Percentiles rank a stretch among this genome's conserved stretches.
phyloP scores from a whole-genome alignment of 768 basidiomycete genomes.

The Panaeolus cyanescens region DNA sequence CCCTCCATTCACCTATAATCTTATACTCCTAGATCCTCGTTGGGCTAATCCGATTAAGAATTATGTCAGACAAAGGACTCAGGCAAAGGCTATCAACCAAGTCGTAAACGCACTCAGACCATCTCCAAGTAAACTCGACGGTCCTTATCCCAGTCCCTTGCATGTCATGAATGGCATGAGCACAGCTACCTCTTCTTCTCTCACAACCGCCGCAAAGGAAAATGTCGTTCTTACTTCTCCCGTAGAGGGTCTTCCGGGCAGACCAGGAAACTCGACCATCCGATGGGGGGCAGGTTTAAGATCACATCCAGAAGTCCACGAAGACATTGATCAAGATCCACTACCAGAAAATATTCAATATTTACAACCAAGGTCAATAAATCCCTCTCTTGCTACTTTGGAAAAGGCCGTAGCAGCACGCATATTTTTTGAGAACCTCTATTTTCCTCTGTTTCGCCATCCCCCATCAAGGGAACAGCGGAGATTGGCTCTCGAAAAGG shows the following conservation, averaged over 20 bases:
- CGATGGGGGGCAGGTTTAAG: slow-evolving; percentile 59
- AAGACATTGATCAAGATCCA: slow-evolving; percentile 50
- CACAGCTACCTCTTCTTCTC: slow-evolving; percentile 65
- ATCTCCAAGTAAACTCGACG: slow-evolving; percentile 45
- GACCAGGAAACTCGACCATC: slow-evolving; percentile 60
- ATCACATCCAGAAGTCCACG: slow-evolving; percentile 67
- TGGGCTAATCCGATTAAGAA: slow-evolving; percentile 91
- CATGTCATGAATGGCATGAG: slow-evolving; percentile 82
- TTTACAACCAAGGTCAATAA: slow-evolving; percentile 55
- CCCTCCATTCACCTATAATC: slow-evolving; percentile 13
- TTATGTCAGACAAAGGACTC: slow-evolving; percentile 64
- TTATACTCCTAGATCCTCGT: slow-evolving; percentile 62
- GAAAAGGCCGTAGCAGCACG: slow-evolving; percentile 92
- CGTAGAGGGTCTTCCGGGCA: slow-evolving; percentile 54
- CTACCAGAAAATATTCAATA: slow-evolving; percentile 27
- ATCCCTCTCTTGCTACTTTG: slow-evolving; percentile 86
- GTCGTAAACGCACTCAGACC: slow-evolving; percentile 72
- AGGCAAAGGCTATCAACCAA: slow-evolving; percentile 75
- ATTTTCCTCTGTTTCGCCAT: slow-evolving; percentile 84
- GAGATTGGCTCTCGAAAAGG: slow-evolving; percentile 82
- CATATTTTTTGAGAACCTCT: slow-evolving; percentile 93
- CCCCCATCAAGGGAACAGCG: slow-evolving; percentile 86
- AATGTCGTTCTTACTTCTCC: slow-evolving; percentile 51
- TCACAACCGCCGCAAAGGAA: slow-evolving; percentile 77
- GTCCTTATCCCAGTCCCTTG: slow-evolving; percentile 52